Conservation (phyloP, 1,284 basidiomycete genomes). For the Peniophora sp. region DNA sequence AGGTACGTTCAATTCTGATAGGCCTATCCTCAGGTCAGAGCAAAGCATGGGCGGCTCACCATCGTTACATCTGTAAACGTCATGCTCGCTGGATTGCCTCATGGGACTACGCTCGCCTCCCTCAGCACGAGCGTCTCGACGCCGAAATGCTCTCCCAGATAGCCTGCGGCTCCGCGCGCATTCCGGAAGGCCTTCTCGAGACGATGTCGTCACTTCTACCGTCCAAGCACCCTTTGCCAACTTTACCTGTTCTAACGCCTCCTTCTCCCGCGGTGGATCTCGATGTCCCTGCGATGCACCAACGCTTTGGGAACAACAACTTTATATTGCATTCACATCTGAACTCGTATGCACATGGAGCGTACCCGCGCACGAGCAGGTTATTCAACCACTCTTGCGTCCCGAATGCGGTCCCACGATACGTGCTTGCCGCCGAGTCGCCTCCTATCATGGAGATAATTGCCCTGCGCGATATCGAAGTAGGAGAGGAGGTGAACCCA, state of each 20-base stretch:
- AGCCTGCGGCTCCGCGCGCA: slow-evolving; percentile 14
- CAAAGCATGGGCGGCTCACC: slow-evolving; percentile 54
- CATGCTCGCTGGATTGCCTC: slow-evolving; percentile 40
- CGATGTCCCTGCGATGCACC: slow-evolving; percentile 28
- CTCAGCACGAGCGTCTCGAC: slow-evolving; percentile 48
- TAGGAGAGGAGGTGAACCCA: slow-evolving; percentile 51
- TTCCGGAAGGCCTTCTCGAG: slow-evolving; percentile 18
- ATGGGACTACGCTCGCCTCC: slow-evolving; percentile 35
- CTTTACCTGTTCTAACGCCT: slow-evolving; percentile 16
- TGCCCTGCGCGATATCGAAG: slow-evolving; percentile 44
- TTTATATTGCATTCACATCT: slow-evolving; percentile 68
- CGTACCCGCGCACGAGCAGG: slow-evolving; percentile 66
- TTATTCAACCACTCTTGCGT: slow-evolving; percentile 72
- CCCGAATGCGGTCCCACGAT: slow-evolving; percentile 64
- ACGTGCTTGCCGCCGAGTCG: slow-evolving; percentile 30
- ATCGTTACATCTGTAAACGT: slow-evolving; percentile 57
- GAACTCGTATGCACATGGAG: slow-evolving; percentile 56
- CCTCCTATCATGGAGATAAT: slow-evolving; percentile 52
- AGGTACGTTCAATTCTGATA: not conserved
- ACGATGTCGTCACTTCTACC: slow-evolving; percentile 39
- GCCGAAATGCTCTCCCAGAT: slow-evolving; percentile 57
- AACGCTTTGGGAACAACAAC: slow-evolving; percentile 70
- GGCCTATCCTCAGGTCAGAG: slow-evolving; percentile 44
- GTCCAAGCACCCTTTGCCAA: slow-evolving; percentile 23
- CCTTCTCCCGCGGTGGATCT: slow-evolving; percentile 17